Base-by-base conservation (phyloP, 805 yeast genomes). In the Isabelozyma rhagii region DNA sequence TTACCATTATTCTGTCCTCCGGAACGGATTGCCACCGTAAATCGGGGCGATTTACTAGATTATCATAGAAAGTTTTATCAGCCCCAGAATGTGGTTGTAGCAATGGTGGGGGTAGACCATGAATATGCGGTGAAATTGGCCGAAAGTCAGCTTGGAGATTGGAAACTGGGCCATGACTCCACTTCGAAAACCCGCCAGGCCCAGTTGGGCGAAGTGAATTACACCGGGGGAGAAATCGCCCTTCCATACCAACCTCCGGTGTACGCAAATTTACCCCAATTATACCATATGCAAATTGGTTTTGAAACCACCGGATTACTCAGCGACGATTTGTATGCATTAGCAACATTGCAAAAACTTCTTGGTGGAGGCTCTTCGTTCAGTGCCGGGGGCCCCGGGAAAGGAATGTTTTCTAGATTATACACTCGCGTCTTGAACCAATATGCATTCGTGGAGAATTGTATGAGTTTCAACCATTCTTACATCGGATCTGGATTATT, bases 321-420 rank as follows among this genome's bases (percentile, higher is more conserved):
- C 46, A 85, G 87, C 62, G 89, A 89, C 15, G 97, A 94, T 59
- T 83, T 92, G 42, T 94, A 94, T 61, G 96, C 96, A 1, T 73
- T 91, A 39, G 97, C 98, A 1, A 84, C 91, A 1, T 75, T 94
- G 50, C 98, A 94, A 65, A 89, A 92, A 51, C 74, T 93, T 18
- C 72, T 94, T 11, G 99, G 99, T 41, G 97, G 98, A 38, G 99
- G 98, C 50, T 96, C 97, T 5, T 91, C 98, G 1, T 94, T 94
- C 63, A 85, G 96, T 15, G 98, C 99, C 8, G 99, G 99, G 56
- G 99, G 99, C 0, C 99, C 99, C 14, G 99, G 99, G 47, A 94
- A 94, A 68, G 99, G 99, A 4, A 92, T 94, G 98, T 94, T 91
- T 66, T 89, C 97, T 4, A 79, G 98, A 51, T 80, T 96, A 21